phyloP scores from a whole-genome alignment of 2,329 filamentous ascomycete species.

The Exophiala lecanii-corni region DNA sequence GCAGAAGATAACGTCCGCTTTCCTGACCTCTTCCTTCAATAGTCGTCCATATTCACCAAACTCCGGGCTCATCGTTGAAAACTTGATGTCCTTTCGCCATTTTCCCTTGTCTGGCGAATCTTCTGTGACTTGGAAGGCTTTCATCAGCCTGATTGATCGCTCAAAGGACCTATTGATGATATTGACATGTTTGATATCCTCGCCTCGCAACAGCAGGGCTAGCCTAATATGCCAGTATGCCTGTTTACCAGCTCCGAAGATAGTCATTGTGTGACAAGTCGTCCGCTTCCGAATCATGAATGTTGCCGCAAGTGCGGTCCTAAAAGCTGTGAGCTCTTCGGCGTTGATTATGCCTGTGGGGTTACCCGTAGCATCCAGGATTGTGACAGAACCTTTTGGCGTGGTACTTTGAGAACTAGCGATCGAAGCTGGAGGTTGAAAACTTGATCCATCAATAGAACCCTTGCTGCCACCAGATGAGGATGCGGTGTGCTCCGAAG shows the following conservation, averaged over 20 bases:
- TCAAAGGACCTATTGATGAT: constrained; percentile 68
- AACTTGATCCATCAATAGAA: constrained; percentile 27
- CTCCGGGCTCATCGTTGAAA: constrained; percentile 63
- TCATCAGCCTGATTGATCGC: constrained; percentile 44
- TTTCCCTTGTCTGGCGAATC: constrained; percentile 44
- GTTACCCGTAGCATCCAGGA: constrained; percentile 54
- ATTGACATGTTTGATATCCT: constrained; percentile 71
- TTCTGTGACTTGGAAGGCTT: constrained; percentile 48
- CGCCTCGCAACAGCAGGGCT: constrained; percentile 61
- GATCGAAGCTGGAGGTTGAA: constrained; percentile 29
- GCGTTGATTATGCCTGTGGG: constrained; percentile 62
- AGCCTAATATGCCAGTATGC: constrained; percentile 93
- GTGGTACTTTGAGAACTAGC: constrained; percentile 40
- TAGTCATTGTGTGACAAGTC: constrained; percentile 68
- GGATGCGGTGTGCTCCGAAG: constrained; percentile 30
- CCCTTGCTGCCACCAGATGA: constrained; percentile 19
- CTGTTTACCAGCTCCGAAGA: constrained; percentile 85
- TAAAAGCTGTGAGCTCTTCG: constrained; percentile 64
- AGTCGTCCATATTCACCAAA: constrained; percentile 67
- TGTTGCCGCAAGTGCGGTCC: constrained; percentile 58
- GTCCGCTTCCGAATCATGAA: constrained; percentile 62
- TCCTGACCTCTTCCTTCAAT: constrained; percentile 62
- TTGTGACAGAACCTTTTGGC: constrained; percentile 54
- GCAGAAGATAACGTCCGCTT: constrained; percentile 79
- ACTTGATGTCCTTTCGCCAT: constrained; percentile 63